phyloP scores from a whole-genome alignment of 2,329 filamentous ascomycete genomes.

The Teratosphaeriaceae sp. region DNA sequence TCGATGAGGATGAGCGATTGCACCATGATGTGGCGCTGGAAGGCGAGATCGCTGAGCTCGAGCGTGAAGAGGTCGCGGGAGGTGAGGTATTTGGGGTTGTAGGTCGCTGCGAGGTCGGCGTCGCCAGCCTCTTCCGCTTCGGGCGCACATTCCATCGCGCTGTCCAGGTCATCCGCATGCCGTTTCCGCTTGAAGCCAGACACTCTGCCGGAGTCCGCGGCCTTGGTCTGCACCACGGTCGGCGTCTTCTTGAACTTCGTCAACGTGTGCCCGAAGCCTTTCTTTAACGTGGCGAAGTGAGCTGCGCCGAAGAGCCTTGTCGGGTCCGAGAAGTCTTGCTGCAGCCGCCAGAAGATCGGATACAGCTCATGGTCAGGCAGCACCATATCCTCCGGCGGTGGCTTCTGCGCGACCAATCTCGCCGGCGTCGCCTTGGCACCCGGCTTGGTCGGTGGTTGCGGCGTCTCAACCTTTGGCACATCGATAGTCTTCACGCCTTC shows the following conservation, averaged over 20 bases:
- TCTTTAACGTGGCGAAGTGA: constrained; percentile 61
- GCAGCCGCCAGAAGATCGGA: constrained; percentile 87
- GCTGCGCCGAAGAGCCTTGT: constrained; percentile 66
- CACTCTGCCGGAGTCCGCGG: constrained; percentile 57
- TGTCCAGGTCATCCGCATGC: constrained; percentile 10
- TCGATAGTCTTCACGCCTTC: constrained; percentile 2
- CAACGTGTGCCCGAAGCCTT: constrained; percentile 56
- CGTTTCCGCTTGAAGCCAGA: constrained; percentile 64
- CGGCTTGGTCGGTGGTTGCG: constrained; percentile 19
- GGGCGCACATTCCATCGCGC: constrained; percentile 52
- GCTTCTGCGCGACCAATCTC: constrained; percentile 17
- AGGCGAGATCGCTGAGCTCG: constrained; percentile 92
- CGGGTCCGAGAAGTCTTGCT: constrained; percentile 86
- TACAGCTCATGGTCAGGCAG: constrained; percentile 70
- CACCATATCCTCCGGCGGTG: constrained; percentile 39
- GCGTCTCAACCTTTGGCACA: constrained; percentile 15
- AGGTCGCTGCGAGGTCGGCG: constrained; percentile 54
- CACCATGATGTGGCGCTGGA: constrained; percentile 88
- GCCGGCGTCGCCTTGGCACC: constrained; percentile 20
- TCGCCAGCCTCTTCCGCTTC: constrained; percentile 57
- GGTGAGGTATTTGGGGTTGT: constrained; percentile 98
- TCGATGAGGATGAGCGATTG: constrained; percentile 93
- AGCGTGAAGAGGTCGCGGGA: constrained; percentile 93
- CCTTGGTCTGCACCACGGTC: constrained; percentile 62
- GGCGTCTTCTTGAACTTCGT: constrained; percentile 68